Evolutionary conservation across 805 yeast genomes (phyloP), one percentile per base, ranked within the genome.

Genomic region (Candida taoyuanica): DNA sequence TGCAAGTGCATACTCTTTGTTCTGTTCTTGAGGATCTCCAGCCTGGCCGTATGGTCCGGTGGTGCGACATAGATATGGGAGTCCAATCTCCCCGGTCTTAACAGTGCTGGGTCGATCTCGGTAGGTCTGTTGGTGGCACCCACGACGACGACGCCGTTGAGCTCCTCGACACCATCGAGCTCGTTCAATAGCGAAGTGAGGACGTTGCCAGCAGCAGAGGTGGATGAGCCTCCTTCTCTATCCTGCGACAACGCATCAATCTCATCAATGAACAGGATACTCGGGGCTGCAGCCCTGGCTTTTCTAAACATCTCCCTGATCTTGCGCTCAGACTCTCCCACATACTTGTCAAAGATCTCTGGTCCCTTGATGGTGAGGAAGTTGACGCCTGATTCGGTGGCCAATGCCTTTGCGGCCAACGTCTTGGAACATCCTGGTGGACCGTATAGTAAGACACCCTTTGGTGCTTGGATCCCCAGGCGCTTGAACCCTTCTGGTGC

Each of bases 361-460:
- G 98, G 98, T 1, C 98, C 98, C 59, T 93, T 93, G 7, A 91
- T 96, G 0, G 98, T 96, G 36, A 91, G 60, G 59, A 91, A 91
- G 53, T 91, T 91, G 34, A 91, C 73, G 0, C 97, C 97, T 2
- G 96, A 83, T 62, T 91, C 98, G 0, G 96, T 85, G 0, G 98
- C 98, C 21, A 91, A 64, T 0, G 97, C 97, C 55, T 91, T 91
- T 2, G 97, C 98, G 0, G 95, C 86, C 44, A 91, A 63, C 0
- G 98, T 91, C 54, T 91, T 91, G 9, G 97, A 89, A 65, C 98
- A 91, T 13, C 98, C 98, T 0, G 98, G 98, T 1, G 99, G 99
- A 0, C 99, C 99, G 60, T 93, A 93, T 16, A 93, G 67, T 33
- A 93, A 62, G 1, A 93, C 83, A 26, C 99, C 99, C 49, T 86